Conservation (phyloP, 805 yeast species). For the Pichia kluyveri region DNA sequence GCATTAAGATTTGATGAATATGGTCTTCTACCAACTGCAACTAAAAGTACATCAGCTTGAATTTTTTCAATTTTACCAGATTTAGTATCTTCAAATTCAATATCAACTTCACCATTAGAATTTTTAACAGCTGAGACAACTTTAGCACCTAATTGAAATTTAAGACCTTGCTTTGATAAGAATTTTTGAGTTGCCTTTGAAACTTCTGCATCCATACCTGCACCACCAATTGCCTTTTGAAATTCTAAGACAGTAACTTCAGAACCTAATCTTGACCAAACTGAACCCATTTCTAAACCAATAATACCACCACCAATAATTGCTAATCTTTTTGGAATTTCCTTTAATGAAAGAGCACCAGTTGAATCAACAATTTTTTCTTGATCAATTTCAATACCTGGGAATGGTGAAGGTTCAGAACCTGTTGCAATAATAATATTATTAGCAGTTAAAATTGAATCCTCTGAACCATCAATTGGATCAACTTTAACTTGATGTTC, state of each 20-base stretch:
- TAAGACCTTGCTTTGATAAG: slow-evolving; percentile 89
- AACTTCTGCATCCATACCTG: slow-evolving; percentile 96
- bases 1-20: slow-evolving; percentile 83
- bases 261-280: slow-evolving; percentile 89
- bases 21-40: slow-evolving; percentile 99
- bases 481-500: slow-evolving; percentile 71
- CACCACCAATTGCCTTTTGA: slow-evolving; percentile 92
- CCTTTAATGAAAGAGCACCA: slow-evolving; percentile 77
- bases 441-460: slow-evolving; percentile 65
- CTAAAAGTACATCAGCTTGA: slow-evolving; percentile 88
- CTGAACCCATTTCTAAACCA: slow-evolving; percentile 99
- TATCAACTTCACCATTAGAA: slow-evolving; percentile 73
- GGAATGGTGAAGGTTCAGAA: slow-evolving; percentile 97
- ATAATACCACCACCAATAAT: slow-evolving; percentile 99
- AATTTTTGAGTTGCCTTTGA: slow-evolving; percentile 84
- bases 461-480: slow-evolving; percentile 80
- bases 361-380: slow-evolving; percentile 95
- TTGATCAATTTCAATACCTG: slow-evolving; percentile 93
- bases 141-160: slow-evolving; percentile 87
- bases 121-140: slow-evolving; percentile 80
- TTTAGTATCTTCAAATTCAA: slow-evolving; percentile 86
- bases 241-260: slow-evolving; percentile 93
- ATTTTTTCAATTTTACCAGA: slow-evolving; percentile 68
- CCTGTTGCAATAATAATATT: slow-evolving; percentile 96
- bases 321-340: slow-evolving; percentile 85